phyloP scores from a whole-genome alignment of 148 eudicot species.

The Tetragonia tetragonoides region DNA sequence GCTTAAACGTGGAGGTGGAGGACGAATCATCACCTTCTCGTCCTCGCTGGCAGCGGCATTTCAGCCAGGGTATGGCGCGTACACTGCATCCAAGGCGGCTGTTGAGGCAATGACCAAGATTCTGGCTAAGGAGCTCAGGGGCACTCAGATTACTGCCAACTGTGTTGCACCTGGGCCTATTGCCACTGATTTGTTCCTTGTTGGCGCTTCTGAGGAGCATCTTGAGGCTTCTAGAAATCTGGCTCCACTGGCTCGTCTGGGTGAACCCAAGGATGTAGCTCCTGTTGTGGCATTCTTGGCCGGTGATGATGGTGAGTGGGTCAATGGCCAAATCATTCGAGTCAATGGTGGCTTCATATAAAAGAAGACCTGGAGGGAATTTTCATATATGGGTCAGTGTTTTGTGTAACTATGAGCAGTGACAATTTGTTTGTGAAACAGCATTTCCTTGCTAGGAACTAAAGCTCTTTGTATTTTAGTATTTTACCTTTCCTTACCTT shows the following conservation, averaged over 20 bases:
- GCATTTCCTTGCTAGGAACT: neutral
- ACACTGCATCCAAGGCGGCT: slow-evolving; percentile 48
- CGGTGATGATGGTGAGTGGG: slow-evolving; percentile 40
- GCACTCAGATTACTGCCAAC: slow-evolving; percentile 41
- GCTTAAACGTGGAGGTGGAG: slow-evolving; percentile 36
- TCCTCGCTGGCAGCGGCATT: slow-evolving; percentile 34
- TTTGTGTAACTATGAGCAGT: neutral
- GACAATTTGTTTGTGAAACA: neutral
- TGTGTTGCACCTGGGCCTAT: slow-evolving; percentile 46
- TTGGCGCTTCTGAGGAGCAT: slow-evolving; percentile 30
- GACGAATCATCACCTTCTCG: slow-evolving; percentile 37
- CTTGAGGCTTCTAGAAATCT: slow-evolving; percentile 12
- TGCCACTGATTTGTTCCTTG: slow-evolving; percentile 40
- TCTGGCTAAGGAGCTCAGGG: slow-evolving; percentile 45
- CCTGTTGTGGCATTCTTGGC: slow-evolving; percentile 40
- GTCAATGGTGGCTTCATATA: slow-evolving; percentile 40
- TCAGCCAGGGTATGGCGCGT: slow-evolving; percentile 37
- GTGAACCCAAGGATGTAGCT: slow-evolving; percentile 36
- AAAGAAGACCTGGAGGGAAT: neutral
- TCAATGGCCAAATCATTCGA: slow-evolving; percentile 36
- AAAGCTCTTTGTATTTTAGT: neutral
- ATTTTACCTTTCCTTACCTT: neutral
- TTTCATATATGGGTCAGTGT: neutral
- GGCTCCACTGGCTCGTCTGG: slow-evolving; percentile 32
- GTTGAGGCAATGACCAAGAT: slow-evolving; percentile 45